phyloP scores from a whole-genome alignment of 352 stramenopile species.

The Phytophthora litchii region DNA sequence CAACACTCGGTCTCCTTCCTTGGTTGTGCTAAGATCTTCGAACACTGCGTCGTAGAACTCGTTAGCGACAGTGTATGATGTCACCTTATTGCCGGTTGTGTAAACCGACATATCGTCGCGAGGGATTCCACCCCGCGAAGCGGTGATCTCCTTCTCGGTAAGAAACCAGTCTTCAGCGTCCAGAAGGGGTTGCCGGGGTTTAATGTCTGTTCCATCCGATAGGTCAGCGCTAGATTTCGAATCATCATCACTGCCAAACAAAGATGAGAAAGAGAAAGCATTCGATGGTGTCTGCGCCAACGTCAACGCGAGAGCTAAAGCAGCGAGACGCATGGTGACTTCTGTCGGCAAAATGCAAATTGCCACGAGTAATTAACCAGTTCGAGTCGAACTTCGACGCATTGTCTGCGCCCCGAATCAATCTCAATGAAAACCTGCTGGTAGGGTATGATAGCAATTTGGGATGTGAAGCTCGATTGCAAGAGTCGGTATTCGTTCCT shows the following conservation, averaged over 20 bases:
- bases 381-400: too few species aligned
- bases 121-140: constrained; percentile 43
- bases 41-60: neutral
- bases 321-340: neutral
- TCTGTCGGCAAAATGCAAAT: neutral
- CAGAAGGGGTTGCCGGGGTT: constrained; percentile 42
- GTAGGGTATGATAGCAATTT: too few species aligned
- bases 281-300: constrained; percentile 2
- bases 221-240: constrained; percentile 9
- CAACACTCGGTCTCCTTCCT: constrained; percentile 32
- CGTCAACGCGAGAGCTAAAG: neutral
- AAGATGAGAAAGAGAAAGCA: constrained; percentile 16
- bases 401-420: too few species aligned
- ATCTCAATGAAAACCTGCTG: too few species aligned
- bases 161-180: constrained; percentile 60
- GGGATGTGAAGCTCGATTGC: too few species aligned
- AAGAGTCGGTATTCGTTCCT: too few species aligned
- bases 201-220: constrained; percentile 23
- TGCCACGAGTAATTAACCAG: neutral
- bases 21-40: neutral
- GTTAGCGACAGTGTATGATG: constrained; percentile 38
- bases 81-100: constrained; percentile 46
- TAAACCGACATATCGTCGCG: constrained; percentile 41
- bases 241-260: constrained; percentile 3
- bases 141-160: constrained; percentile 49